Evolutionary conservation across 148 eudicot genomes (phyloP).

Genomic region (Vaccinium macrocarpon): DNA sequence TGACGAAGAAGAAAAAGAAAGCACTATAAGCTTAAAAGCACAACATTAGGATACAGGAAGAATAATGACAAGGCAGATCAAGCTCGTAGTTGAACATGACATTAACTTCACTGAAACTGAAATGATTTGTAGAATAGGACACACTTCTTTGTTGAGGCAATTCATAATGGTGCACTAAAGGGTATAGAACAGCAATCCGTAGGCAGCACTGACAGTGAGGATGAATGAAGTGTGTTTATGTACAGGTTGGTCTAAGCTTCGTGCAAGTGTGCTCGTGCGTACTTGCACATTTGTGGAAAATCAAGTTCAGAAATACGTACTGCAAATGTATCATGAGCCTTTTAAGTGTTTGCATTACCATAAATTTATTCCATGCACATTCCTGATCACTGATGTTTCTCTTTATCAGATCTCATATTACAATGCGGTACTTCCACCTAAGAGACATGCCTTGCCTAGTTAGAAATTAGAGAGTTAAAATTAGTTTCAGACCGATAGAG

Average conservation of each 20-base stretch:
- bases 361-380: not conserved
- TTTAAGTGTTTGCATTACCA: not conserved
- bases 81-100: slow-evolving; percentile 1
- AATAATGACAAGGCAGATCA: slow-evolving; percentile 11
- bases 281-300: not conserved
- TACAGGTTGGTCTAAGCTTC: not conserved
- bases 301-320: not conserved
- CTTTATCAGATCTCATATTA: not conserved
- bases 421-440: not conserved
- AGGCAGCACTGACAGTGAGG: not conserved
- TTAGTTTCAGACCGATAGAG: not conserved
- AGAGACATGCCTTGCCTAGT: not conserved
- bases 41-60: slow-evolving; percentile 2
- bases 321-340: not conserved
- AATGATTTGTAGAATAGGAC: not conserved
- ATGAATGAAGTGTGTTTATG: not conserved
- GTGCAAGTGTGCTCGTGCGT: not conserved
- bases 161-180: not conserved
- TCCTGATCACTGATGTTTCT: not conserved
- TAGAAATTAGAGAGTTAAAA: not conserved
- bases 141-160: not conserved
- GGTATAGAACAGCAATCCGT: not conserved
- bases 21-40: not conserved
- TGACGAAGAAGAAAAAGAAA: slow-evolving; percentile 27
- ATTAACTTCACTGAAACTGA: slow-evolving; percentile 5